A percentile compares a stretch with the other conserved stretches of the same genome.
These are phyloP conservation scores for Fraxinus latifolia DNA, from an alignment of 305 asterid species.

Conservation along the genomic window DNA sequence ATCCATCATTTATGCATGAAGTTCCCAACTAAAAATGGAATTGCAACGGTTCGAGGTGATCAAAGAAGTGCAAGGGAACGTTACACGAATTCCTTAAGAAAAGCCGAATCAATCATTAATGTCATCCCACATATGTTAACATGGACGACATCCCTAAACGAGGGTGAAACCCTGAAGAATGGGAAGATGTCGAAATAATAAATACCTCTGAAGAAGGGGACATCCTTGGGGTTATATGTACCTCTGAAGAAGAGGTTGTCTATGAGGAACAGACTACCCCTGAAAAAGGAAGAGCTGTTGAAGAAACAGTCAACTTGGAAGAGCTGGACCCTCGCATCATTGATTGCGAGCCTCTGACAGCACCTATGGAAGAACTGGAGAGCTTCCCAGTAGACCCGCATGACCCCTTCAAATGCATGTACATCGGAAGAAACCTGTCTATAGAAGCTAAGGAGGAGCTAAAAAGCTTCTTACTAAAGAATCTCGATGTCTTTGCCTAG, in stretches of 20 bases:
- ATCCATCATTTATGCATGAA: no score
- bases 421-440: no score
- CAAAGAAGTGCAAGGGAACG: neutral
- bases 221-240: no score
- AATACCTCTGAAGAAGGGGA: neutral
- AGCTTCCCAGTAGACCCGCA: neutral
- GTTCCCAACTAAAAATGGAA: no score
- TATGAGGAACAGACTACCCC: neutral
- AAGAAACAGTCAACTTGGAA: neutral
- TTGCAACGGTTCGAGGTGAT: neutral
- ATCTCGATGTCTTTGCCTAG: neutral
- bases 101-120: neutral
- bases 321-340: neutral
- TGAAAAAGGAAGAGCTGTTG: neutral
- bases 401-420: neutral
- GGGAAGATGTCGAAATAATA: no score
- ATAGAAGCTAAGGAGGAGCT: neutral
- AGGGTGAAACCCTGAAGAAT: neutral
- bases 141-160: neutral
- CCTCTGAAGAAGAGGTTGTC: neutral
- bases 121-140: neutral
- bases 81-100: neutral
- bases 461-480: neutral
- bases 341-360: neutral
- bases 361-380: neutral